phyloP scores from a whole-genome alignment of 2,329 filamentous ascomycete species.

The Knoxdaviesia capensis region DNA sequence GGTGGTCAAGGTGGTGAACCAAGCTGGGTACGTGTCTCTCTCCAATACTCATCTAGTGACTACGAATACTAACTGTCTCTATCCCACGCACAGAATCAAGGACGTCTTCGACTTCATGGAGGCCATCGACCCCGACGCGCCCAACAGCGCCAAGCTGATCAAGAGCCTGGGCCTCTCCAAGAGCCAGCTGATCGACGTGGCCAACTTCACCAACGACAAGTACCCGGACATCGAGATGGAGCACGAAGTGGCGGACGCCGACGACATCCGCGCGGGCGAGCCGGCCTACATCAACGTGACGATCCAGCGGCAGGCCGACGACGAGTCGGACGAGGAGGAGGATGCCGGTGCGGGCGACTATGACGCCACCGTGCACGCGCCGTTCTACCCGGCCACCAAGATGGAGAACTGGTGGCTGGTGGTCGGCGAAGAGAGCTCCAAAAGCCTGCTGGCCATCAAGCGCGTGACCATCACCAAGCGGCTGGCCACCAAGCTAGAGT shows the following conservation, averaged over 20 bases:
- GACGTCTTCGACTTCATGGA: conserved; percentile 98
- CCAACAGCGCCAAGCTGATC: conserved; percentile 58
- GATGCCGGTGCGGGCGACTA: conserved; percentile 21
- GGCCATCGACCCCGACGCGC: conserved; percentile 86
- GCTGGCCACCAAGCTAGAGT: conserved; percentile 66
- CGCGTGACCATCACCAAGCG: conserved; percentile 69
- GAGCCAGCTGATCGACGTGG: conserved; percentile 69
- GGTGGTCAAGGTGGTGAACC: conserved; percentile 63
- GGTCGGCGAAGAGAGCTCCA: conserved; percentile 78
- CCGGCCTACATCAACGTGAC: conserved; percentile 68
- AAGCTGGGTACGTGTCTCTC: conserved; percentile 41
- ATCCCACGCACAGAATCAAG: conserved; percentile 40
- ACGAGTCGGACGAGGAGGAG: conserved; percentile 35
- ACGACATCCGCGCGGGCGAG: conserved; percentile 60
- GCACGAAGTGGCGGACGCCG: conserved; percentile 65
- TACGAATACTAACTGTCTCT: conserved; percentile 12
- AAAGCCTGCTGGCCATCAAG: conserved; percentile 82
- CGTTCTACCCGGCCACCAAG: conserved; percentile 83
- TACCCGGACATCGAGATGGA: conserved; percentile 91
- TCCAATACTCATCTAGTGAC: neutral
- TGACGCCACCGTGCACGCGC: conserved; percentile 75
- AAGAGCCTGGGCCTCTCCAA: conserved; percentile 62
- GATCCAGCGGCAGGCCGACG: conserved; percentile 63
- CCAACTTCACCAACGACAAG: conserved; percentile 85
- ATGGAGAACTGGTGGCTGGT: conserved; percentile 98